phyloP scores from a whole-genome alignment of 2,329 filamentous ascomycete species.

The Colletotrichum musicola region DNA sequence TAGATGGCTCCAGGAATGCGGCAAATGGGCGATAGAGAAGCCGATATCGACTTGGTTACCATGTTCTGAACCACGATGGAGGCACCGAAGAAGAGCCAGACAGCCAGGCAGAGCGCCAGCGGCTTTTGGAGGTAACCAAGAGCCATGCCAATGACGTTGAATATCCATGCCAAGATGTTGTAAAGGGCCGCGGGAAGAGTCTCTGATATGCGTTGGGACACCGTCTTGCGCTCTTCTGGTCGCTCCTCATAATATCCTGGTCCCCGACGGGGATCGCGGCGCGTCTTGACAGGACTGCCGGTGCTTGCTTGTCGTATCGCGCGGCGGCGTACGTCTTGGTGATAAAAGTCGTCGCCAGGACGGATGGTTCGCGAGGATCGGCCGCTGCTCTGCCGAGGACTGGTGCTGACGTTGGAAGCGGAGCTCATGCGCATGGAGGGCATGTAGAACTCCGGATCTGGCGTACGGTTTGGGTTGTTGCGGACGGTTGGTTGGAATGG shows the following conservation, averaged over 20 bases:
- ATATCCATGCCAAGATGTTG: conserved; percentile 60
- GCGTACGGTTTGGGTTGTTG: conserved; percentile 50
- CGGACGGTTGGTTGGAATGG: conserved; percentile 67
- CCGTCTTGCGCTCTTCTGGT: conserved; percentile 29
- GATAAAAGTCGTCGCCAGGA: conserved; percentile 44
- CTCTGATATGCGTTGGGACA: conserved; percentile 49
- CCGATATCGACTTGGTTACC: conserved; percentile 69
- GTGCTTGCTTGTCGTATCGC: conserved; percentile 35
- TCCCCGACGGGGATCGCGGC: conserved; percentile 17
- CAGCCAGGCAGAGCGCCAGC: conserved; percentile 70
- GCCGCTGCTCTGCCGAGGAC: conserved; percentile 50
- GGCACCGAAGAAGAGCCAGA: conserved; percentile 71
- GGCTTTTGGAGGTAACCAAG: conserved; percentile 74
- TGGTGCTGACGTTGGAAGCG: conserved; percentile 33
- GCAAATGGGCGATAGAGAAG: conserved; percentile 77
- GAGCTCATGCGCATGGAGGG: conserved; percentile 57
- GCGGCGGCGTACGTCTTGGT: conserved; percentile 46
- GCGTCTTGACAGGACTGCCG: conserved; percentile 44
- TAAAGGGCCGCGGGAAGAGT: conserved; percentile 55
- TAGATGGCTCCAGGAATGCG: conserved; percentile 74
- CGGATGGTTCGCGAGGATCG: conserved; percentile 51
- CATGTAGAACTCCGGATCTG: conserved; percentile 67
- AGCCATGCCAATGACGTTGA: conserved; percentile 69
- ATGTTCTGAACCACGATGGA: conserved; percentile 72
- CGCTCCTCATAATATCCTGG: conserved; percentile 16